Conservation (phyloP, 805 yeast genomes). For the Isabelozyma pseudorhagii region DNA sequence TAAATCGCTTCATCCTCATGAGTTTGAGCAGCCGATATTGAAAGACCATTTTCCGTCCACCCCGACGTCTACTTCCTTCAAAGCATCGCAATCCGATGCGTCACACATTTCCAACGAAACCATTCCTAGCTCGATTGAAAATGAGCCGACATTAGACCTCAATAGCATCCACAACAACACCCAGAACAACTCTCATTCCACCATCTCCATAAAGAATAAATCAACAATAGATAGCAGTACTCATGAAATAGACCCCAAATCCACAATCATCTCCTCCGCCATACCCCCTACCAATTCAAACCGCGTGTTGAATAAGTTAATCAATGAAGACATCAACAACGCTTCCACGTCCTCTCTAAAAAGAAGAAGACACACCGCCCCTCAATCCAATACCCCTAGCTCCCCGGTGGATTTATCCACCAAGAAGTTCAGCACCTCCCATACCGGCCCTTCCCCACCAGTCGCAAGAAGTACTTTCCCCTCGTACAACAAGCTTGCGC, state of each 20-base stretch:
- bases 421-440: background rate
- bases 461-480: slow-evolving; percentile 17
- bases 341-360: background rate
- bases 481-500: slow-evolving; percentile 5
- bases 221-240: background rate
- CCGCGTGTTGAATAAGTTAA: background rate
- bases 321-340: slow-evolving; percentile 1
- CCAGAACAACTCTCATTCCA: background rate
- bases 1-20: background rate
- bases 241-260: background rate
- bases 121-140: slow-evolving; percentile 20
- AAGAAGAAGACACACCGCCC: slow-evolving; percentile 13
- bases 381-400: slow-evolving; percentile 1
- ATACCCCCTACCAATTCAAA: background rate
- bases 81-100: slow-evolving; percentile 20
- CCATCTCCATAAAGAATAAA: background rate
- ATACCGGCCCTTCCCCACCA: slow-evolving; percentile 3
- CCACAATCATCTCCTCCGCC: background rate
- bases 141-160: slow-evolving; percentile 2
- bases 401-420: slow-evolving; percentile 1
- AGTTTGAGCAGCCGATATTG: background rate
- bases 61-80: slow-evolving; percentile 17
- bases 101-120: slow-evolving; percentile 24
- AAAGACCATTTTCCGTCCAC: slow-evolving; percentile 13
- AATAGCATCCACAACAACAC: background rate